phyloP scores from a whole-genome alignment of 2,329 filamentous ascomycete species.

The Ophiocordyceps unilateralis region DNA sequence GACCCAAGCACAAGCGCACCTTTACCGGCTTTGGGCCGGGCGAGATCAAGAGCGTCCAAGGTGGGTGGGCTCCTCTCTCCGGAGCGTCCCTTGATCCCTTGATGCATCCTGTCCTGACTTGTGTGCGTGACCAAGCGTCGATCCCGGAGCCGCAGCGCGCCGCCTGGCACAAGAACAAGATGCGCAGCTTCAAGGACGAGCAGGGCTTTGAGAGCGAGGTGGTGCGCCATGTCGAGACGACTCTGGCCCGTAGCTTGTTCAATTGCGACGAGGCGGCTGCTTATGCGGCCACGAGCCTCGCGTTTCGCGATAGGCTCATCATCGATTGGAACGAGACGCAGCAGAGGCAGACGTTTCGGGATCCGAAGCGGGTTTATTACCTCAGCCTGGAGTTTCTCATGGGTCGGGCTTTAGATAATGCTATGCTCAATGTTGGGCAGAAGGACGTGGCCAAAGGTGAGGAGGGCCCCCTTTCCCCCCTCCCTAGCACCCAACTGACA shows the following conservation, averaged over 20 bases:
- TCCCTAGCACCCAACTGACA: not conserved
- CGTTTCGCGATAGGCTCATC: slow-evolving; percentile 82
- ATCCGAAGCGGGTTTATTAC: slow-evolving; percentile 93
- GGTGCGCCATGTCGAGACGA: slow-evolving; percentile 91
- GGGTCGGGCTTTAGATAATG: slow-evolving; percentile 92
- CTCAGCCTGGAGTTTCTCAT: slow-evolving; percentile 95
- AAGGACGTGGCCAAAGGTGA: slow-evolving; percentile 70
- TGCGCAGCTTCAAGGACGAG: slow-evolving; percentile 54
- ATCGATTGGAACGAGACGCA: slow-evolving; percentile 97
- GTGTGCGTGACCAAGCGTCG: too few species aligned
- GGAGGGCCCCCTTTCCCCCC: slow-evolving; percentile 6
- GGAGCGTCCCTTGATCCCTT: too few species aligned
- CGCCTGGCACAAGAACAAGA: slow-evolving; percentile 51
- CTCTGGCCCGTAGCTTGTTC: slow-evolving; percentile 85
- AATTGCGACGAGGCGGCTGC: slow-evolving; percentile 94
- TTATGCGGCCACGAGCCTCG: slow-evolving; percentile 78
- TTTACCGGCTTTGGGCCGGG: slow-evolving; percentile 78
- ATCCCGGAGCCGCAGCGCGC: slow-evolving; percentile 81
- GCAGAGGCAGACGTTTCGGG: slow-evolving; percentile 79
- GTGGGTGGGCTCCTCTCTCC: slow-evolving; percentile 25
- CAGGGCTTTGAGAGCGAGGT: slow-evolving; percentile 79
- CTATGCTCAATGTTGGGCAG: slow-evolving; percentile 86
- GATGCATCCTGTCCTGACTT: too few species aligned
- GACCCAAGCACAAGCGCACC: slow-evolving; percentile 96
- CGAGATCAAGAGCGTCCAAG: slow-evolving; percentile 90